These are phyloP conservation scores for Trametes hirsuta DNA, from an alignment of 1,284 basidiomycete genomes.

Conservation along the genomic window DNA sequence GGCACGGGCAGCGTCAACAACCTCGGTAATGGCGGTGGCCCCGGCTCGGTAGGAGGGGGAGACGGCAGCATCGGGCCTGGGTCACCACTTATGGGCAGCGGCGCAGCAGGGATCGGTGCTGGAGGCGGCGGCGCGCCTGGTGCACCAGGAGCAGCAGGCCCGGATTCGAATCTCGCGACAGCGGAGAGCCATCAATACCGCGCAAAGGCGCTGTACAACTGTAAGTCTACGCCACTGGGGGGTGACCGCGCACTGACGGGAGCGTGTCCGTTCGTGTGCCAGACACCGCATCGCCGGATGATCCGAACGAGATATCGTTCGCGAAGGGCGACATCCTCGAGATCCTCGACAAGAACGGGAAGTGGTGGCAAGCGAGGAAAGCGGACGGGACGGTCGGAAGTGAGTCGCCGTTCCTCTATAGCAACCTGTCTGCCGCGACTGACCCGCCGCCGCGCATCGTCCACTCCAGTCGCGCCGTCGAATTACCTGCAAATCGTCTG, in stretches of 20 bases:
- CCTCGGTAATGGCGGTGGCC: slow-evolving; percentile 41
- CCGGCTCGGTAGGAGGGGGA: slow-evolving; percentile 49
- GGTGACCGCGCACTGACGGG: slow-evolving; percentile 1
- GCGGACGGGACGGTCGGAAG: slow-evolving; percentile 84
- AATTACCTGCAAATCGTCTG: slow-evolving; percentile 80
- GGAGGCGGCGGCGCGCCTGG: slow-evolving; percentile 36
- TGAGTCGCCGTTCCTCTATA: slow-evolving; percentile 42
- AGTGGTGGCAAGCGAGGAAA: slow-evolving; percentile 96
- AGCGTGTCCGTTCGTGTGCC: slow-evolving; percentile 17
- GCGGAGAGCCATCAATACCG: slow-evolving; percentile 61
- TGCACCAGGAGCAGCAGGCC: slow-evolving; percentile 24
- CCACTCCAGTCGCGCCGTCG: slow-evolving; percentile 69
- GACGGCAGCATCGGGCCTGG: slow-evolving; percentile 50
- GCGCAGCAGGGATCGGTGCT: slow-evolving; percentile 57
- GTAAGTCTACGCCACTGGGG: slow-evolving; percentile 46
- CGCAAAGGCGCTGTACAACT: slow-evolving; percentile 88
- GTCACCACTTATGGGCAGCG: slow-evolving; percentile 66
- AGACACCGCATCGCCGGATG: slow-evolving; percentile 92
- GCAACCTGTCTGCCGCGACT: slow-evolving; percentile 3
- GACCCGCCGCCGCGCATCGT: slow-evolving; percentile 21
- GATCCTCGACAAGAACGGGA: slow-evolving; percentile 91
- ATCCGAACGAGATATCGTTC: slow-evolving; percentile 97
- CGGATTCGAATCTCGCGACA: slow-evolving; percentile 26
- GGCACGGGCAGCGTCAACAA: slow-evolving; percentile 44
- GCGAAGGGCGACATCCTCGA: slow-evolving; percentile 93